Evolutionary conservation across 768 basidiomycete species (phyloP), one percentile per base, ranked within the genome.

Genomic region (Russula virescens): DNA sequence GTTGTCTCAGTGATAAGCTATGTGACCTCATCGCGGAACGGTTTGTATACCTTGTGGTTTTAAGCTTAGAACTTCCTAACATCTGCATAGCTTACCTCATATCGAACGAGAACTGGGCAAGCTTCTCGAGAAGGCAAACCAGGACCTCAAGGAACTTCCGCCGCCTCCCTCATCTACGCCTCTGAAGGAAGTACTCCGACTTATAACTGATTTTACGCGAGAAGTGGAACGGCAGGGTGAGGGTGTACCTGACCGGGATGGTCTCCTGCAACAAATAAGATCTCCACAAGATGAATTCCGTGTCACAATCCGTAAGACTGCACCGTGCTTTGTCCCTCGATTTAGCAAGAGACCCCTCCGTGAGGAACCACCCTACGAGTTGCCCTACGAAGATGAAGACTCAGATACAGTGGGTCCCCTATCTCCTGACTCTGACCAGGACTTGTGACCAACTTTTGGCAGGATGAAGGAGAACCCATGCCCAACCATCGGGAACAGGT

Each of bases 21-120:
- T 86, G 86, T 0, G 82, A 85, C 31, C 72, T 87, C 3, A 87
- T 90, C 42, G 72, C 79, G 0, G 83, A 82, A 65, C 74, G 84
- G 89, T 87, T 57, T 2, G 75, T 71, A 23, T 31, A 26, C 21
- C 13, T 7, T 40, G 21, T 34, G n/a, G 31, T 9, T 2, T 31
- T 10, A 9, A 21, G 7, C 16, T n/a, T n/a, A n/a, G n/a, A n/a
- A n/a, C n/a, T 58, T 2, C 18, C 46, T 43, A 43, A 58, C 31
- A 8, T 42, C 53, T 14, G 1, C 19, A n/a, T 58, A 90, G 89
- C 46, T 76, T 90, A 0, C 87, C 88, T 0, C 73, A 80, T 61
- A 83, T 89, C 11, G 80, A 83, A 54, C 75, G 81, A 0, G 87
- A 89, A 61, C 71, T 89, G 28, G 76, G 80, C 25, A 73, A 70